A percentile compares a stretch with the other conserved stretches of the same genome.
Conservation (phyloP, 2,329 filamentous ascomycete species). For the Aspergillus hortae region DNA sequence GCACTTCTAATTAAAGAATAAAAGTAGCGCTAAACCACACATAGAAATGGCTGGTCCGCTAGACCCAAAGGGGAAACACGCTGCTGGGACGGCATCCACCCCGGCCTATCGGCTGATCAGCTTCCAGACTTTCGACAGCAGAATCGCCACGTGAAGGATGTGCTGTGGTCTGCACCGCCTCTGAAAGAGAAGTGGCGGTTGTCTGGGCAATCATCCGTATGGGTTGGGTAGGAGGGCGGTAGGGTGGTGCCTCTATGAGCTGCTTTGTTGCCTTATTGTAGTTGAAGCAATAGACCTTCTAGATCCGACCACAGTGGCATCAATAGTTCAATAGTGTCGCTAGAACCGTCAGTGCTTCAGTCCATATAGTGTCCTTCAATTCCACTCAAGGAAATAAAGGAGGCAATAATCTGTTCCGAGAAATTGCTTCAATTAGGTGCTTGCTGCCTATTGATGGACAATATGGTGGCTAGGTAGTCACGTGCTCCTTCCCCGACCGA, state of each 20-base stretch:
- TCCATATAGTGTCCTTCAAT: too few species aligned
- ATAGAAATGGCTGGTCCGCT: neutral
- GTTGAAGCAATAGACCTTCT: too few species aligned
- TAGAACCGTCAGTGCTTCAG: too few species aligned
- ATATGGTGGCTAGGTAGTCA: conserved; percentile 11
- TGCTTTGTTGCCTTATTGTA: too few species aligned
- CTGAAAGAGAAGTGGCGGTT: neutral
- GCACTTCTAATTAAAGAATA: too few species aligned
- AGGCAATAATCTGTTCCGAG: neutral
- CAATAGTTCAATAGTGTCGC: too few species aligned
- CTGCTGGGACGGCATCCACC: neutral
- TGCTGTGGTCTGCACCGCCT: neutral
- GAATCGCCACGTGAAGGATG: neutral
- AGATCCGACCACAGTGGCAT: too few species aligned
- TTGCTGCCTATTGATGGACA: conserved; percentile 11
- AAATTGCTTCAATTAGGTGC: neutral
- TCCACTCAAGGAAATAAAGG: neutral
- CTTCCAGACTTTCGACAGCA: neutral
- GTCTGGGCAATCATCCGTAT: neutral
- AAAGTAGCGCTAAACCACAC: too few species aligned
- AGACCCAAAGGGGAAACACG: neutral
- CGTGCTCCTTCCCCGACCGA: conserved; percentile 22
- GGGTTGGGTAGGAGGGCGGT: too few species aligned
- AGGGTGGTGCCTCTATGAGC: too few species aligned
- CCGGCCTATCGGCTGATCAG: neutral